Percentiles rank a stretch among this genome's conserved stretches.
These are phyloP conservation scores for Sphagnum tenellum DNA, from an alignment of 225 moss, liverwort and hornwort species.

Conservation along the genomic window DNA sequence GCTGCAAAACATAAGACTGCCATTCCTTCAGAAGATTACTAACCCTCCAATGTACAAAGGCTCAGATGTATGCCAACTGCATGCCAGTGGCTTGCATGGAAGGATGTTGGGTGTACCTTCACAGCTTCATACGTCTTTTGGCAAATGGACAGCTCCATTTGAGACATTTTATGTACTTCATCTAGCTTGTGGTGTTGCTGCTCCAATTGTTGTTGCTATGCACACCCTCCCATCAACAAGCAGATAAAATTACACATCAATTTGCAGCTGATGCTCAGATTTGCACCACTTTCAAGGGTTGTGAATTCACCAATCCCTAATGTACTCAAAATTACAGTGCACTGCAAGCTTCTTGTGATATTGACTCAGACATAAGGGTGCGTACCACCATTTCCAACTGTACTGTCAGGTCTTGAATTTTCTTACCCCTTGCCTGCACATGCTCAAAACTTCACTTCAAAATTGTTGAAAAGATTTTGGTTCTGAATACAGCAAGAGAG, in stretches of 20 bases:
- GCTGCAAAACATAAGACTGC: conserved; percentile 14
- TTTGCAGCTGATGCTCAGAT: background rate
- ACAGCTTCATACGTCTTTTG: conserved; percentile 22
- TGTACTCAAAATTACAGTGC: background rate
- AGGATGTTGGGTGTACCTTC: conserved; percentile 8
- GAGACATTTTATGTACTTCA: conserved; percentile 16
- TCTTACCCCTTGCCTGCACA: conserved; percentile 18
- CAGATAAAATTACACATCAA: background rate
- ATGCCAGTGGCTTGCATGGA: background rate
- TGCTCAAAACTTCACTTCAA: background rate
- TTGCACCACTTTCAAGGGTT: background rate
- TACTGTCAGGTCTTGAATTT: conserved; percentile 19
- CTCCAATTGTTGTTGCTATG: conserved; percentile 16
- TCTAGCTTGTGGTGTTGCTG: conserved; percentile 15
- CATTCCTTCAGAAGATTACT: too few species aligned
- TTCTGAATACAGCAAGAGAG: background rate
- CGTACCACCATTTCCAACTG: conserved; percentile 17
- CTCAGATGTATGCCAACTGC: too few species aligned
- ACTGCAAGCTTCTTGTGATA: background rate
- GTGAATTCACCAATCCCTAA: background rate
- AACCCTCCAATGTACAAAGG: too few species aligned
- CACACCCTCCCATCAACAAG: conserved; percentile 2
- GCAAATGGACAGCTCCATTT: conserved; percentile 12
- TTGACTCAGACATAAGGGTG: background rate
- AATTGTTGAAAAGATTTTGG: background rate